Conservation (phyloP, 208 protist genomes). For the Leishmania lainsoni region DNA sequence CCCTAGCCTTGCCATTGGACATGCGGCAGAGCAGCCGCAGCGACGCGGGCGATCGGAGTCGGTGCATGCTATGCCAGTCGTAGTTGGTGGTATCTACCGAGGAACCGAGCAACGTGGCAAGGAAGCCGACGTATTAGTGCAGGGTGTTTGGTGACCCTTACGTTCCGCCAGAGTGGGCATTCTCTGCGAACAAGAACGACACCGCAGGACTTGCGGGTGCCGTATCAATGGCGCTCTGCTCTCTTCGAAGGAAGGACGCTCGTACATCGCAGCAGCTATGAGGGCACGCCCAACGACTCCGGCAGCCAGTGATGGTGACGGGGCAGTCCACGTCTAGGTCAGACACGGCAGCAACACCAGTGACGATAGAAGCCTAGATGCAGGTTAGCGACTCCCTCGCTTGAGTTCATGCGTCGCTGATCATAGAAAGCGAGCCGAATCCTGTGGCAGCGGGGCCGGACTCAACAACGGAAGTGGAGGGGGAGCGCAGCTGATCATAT, state of each 20-base stretch:
- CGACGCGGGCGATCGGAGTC: background rate
- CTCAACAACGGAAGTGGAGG: too few species aligned
- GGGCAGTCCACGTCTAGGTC: background rate
- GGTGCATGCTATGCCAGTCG: background rate
- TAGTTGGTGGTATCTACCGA: too few species aligned
- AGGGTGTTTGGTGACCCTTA: background rate
- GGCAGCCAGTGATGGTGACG: background rate
- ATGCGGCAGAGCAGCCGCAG: background rate
- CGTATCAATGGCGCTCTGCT: background rate
- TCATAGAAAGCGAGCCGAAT: too few species aligned
- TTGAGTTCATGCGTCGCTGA: too few species aligned
- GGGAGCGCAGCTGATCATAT: too few species aligned
- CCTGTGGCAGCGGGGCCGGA: too few species aligned
- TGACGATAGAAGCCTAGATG: background rate
- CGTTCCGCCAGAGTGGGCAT: constrained; percentile 9
- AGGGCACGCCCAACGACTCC: background rate
- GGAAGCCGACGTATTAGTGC: constrained; percentile 1
- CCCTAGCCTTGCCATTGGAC: background rate
- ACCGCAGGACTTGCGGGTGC: background rate
- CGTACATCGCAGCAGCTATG: constrained; percentile 12
- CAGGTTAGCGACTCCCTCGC: too few species aligned
- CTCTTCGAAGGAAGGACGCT: constrained; percentile 2
- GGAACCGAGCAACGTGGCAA: too few species aligned
- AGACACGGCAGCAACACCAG: background rate
- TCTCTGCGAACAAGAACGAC: constrained; percentile 4